Percentiles rank a stretch among this genome's conserved stretches.
phyloP scores from a whole-genome alignment of 495 filamentous ascomycete genomes.

The Wilcoxina mikolae region DNA sequence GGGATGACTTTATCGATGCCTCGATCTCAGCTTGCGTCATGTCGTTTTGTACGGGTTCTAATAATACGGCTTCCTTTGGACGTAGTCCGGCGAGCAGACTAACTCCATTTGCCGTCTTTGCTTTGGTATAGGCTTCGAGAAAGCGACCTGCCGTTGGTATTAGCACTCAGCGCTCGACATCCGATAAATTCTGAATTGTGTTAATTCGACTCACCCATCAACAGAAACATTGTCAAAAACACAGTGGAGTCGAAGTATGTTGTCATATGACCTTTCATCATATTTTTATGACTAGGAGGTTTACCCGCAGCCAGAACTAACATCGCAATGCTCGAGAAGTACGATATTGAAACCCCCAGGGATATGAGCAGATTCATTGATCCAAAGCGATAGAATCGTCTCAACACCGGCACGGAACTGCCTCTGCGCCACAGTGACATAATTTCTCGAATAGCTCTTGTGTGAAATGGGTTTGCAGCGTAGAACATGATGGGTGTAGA shows the following conservation, averaged over 20 bases:
- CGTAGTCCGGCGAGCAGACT: slow-evolving; percentile 61
- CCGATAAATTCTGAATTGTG: too few relatives aligned
- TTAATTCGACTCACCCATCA: slow-evolving; percentile 48
- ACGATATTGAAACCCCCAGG: slow-evolving; percentile 76
- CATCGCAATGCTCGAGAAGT: slow-evolving; percentile 67
- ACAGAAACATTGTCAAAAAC: slow-evolving; percentile 82
- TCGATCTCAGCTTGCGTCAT: neutral
- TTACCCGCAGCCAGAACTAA: slow-evolving; percentile 52
- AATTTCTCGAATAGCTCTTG: slow-evolving; percentile 64
- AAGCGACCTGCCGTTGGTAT: slow-evolving; percentile 38
- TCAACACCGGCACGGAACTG: slow-evolving; percentile 58
- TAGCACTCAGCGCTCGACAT: too few relatives aligned
- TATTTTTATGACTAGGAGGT: slow-evolving; percentile 19
- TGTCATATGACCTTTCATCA: slow-evolving; percentile 34
- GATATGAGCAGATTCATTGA: slow-evolving; percentile 95
- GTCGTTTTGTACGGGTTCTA: slow-evolving; percentile 28
- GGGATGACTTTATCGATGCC: neutral
- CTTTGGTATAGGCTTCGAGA: slow-evolving; percentile 85
- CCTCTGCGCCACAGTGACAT: slow-evolving; percentile 62
- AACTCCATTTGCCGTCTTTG: slow-evolving; percentile 80
- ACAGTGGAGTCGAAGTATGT: slow-evolving; percentile 93
- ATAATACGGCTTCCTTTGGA: slow-evolving; percentile 61
- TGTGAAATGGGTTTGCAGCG: slow-evolving; percentile 75
- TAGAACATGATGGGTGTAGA: slow-evolving; percentile 84
- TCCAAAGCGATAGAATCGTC: slow-evolving; percentile 79